Base-by-base conservation (phyloP, 345 rosid genomes). In the Leavenworthia alabamica region DNA sequence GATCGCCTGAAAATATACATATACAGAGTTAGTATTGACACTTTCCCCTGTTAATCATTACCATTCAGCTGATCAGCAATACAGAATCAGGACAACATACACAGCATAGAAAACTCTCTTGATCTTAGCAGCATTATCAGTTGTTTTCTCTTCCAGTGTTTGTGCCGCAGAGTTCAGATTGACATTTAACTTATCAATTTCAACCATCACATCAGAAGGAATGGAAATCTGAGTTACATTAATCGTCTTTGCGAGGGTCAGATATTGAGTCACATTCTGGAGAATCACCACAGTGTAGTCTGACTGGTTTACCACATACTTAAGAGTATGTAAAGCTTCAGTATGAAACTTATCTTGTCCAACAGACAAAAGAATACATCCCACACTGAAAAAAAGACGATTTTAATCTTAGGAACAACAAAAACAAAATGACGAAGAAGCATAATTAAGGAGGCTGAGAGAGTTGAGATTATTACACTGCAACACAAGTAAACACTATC, bases 291-390 rank as follows among this genome's bases (percentile, higher is more conserved):
- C 96, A 3, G 96, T 89, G 77, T 87, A 93, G 75, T 89, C 92
- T 8, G 97, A 93, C 66, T 87, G 97, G 76, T 93, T 85, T 14
- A 93, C 97, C 6, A 93, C 96, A 72, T 83, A 93, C 40, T 80
- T 83, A 57, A 93, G 77, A 48, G 99, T 93, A 62, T 71, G 73
- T 70, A 89, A 60, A 56, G 75, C 94, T 77, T 86, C 94, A 28
- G 56, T 66, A 49, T 87, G 91, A 80, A 93, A 93, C 60, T 87
- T 76, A 73, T 66, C 82, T 76, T 93, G 97, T 33, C 99, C 99
- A 22, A 93, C 86, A 55, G 92, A 83, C 5, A 93, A 85, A 70
- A 93, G 89, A 73, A 89, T 81, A 58, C 99, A 93, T 35, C 99
- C 99, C 49, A 75, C 74, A 80, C 99, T 93, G 85, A 61, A 62